phyloP scores from a whole-genome alignment of 129 eudicot genomes.

The Flaveria trinervia region DNA sequence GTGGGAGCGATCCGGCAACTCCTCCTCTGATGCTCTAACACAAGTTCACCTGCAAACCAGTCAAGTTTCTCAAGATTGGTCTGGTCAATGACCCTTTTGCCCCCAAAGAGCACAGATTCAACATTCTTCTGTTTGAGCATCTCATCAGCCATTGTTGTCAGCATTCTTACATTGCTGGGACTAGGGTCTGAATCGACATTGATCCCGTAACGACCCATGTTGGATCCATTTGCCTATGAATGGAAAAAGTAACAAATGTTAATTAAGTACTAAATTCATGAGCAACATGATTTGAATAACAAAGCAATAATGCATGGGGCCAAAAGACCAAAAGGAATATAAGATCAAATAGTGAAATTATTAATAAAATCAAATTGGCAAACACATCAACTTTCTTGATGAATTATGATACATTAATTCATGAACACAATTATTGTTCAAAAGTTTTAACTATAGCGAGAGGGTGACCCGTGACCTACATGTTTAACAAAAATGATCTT shows the following conservation, averaged over 20 bases:
- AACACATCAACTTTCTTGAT: slow-evolving; percentile 24
- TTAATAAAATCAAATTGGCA: not conserved
- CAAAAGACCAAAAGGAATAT: slow-evolving; percentile 3
- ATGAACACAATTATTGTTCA: slow-evolving; percentile 17
- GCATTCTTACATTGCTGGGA: slow-evolving; percentile 65
- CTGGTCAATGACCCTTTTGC: slow-evolving; percentile 75
- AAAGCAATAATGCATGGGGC: slow-evolving; percentile 4
- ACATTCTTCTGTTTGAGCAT: slow-evolving; percentile 89
- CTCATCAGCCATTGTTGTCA: slow-evolving; percentile 68
- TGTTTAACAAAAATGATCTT: slow-evolving; percentile 16
- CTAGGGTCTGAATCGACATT: slow-evolving; percentile 77
- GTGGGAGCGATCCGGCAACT: slow-evolving; percentile 98
- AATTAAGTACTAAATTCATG: not conserved
- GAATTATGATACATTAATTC: slow-evolving; percentile 12
- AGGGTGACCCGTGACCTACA: slow-evolving; percentile 27
- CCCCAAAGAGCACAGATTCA: slow-evolving; percentile 81
- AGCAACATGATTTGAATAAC: not conserved
- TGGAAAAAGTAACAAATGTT: not conserved
- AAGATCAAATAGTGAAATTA: not conserved
- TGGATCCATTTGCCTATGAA: slow-evolving; percentile 78
- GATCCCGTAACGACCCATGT: slow-evolving; percentile 56
- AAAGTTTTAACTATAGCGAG: slow-evolving; percentile 12
- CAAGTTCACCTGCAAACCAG: slow-evolving; percentile 96
- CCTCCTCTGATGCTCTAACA: slow-evolving; percentile 94
- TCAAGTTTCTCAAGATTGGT: slow-evolving; percentile 86